Conservation (phyloP, 345 rosid species). For the Melaleuca quinquenervia region DNA sequence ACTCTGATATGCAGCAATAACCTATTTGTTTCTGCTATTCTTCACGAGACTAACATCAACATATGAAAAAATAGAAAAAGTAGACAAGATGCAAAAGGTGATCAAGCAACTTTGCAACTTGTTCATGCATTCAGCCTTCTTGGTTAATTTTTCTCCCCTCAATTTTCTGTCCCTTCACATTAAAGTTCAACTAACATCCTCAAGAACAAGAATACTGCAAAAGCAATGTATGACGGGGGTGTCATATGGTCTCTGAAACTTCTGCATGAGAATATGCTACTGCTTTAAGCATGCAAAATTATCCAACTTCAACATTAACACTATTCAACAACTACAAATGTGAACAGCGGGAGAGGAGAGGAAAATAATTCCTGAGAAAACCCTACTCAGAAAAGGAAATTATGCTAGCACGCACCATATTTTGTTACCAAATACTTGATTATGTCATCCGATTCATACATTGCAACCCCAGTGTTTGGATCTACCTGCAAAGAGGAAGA, state of each 20-base stretch:
- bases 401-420: conserved; percentile 41
- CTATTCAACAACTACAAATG: neutral
- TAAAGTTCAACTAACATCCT: neutral
- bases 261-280: neutral
- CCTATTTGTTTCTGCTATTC: neutral
- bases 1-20: neutral
- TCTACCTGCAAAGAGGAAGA: conserved; percentile 46
- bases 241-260: neutral
- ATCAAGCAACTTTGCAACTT: neutral
- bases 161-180: neutral
- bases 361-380: neutral
- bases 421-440: conserved; percentile 67
- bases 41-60: neutral
- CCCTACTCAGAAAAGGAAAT: neutral
- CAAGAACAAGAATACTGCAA: neutral
- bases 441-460: conserved; percentile 93
- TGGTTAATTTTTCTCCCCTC: neutral
- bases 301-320: neutral
- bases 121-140: neutral
- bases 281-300: neutral
- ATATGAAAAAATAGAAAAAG: neutral
- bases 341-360: neutral
- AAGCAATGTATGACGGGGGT: neutral
- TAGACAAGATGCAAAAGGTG: neutral
- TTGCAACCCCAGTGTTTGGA: conserved; percentile 83